phyloP scores from a whole-genome alignment of 768 basidiomycete species.

The Butyriboletus loyo region DNA sequence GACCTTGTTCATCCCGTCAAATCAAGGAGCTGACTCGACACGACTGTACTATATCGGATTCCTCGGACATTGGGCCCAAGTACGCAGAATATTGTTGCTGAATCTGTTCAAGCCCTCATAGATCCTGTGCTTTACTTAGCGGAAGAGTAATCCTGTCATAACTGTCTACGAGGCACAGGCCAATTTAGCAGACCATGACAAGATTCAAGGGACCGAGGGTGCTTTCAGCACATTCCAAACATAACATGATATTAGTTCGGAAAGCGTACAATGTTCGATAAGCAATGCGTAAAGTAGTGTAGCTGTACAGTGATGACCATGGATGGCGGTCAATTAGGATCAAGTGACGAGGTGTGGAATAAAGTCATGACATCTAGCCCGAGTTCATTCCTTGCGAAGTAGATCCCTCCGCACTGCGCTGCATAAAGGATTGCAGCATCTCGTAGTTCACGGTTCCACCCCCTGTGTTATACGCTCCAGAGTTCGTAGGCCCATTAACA shows the following conservation, averaged over 20 bases:
- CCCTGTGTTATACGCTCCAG: constrained; percentile 23
- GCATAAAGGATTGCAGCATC: constrained; percentile 48
- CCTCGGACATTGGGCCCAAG: constrained; percentile 78
- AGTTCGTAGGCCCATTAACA: constrained; percentile 1
- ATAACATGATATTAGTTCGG: constrained; percentile 7
- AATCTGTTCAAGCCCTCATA: neutral
- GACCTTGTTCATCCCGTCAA: constrained; percentile 78
- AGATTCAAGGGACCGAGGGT: constrained; percentile 77
- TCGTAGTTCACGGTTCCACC: constrained; percentile 34
- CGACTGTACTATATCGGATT: constrained; percentile 85
- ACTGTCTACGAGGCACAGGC: constrained; percentile 88
- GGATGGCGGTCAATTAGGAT: neutral
- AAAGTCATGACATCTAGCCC: constrained; percentile 8
- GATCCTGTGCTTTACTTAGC: constrained; percentile 39
- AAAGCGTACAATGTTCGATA: neutral
- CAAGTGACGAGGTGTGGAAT: neutral
- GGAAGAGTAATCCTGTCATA: constrained; percentile 73
- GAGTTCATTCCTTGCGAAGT: constrained; percentile 18
- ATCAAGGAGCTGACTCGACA: constrained; percentile 74
- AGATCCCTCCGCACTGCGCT: constrained; percentile 35
- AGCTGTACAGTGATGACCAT: neutral
- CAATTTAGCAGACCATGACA: constrained; percentile 83
- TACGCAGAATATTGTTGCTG: constrained; percentile 25
- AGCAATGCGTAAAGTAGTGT: constrained; percentile 14
- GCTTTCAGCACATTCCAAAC: constrained; percentile 47